These are phyloP conservation scores for Teunomyces stri DNA, from an alignment of 805 yeast genomes.

Conservation along the genomic window DNA sequence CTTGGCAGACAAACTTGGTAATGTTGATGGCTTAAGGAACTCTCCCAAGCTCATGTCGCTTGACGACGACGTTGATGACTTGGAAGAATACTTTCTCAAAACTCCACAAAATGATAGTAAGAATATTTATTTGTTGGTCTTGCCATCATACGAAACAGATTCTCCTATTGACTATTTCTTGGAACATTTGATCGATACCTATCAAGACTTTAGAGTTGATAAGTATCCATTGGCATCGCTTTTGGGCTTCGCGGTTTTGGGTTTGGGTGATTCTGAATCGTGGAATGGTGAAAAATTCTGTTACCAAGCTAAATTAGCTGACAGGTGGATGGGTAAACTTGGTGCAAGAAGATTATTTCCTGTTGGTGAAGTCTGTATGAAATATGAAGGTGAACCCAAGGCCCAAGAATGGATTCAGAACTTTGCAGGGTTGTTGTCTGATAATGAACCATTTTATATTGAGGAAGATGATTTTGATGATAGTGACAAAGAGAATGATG, in stretches of 20 bases:
- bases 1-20: conserved; percentile 40
- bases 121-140: conserved; percentile 64
- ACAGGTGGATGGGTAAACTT: conserved; percentile 69
- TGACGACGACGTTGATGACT: conserved; percentile 79
- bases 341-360: conserved; percentile 89
- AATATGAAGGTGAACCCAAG: conserved; percentile 57
- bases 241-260: conserved; percentile 81
- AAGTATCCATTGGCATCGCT: conserved; percentile 69
- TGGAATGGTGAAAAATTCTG: conserved; percentile 79
- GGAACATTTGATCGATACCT: conserved; percentile 76
- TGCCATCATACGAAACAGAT: conserved; percentile 91
- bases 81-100: conserved; percentile 76
- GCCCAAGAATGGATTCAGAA: conserved; percentile 67
- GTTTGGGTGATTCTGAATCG: conserved; percentile 83
- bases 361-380: conserved; percentile 78
- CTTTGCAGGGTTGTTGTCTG: conserved; percentile 59
- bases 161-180: conserved; percentile 87
- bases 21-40: conserved; percentile 20
- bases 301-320: conserved; percentile 77
- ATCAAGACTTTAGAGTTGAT: conserved; percentile 81
- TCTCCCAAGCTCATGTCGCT: conserved; percentile 60
- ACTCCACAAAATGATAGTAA: conserved; percentile 48
- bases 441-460: conserved; percentile 62
- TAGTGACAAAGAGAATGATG: conserved; percentile 43
- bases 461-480: conserved; percentile 61